phyloP scores from a whole-genome alignment of 306 rosid genomes.

The Rosa multiflora region DNA sequence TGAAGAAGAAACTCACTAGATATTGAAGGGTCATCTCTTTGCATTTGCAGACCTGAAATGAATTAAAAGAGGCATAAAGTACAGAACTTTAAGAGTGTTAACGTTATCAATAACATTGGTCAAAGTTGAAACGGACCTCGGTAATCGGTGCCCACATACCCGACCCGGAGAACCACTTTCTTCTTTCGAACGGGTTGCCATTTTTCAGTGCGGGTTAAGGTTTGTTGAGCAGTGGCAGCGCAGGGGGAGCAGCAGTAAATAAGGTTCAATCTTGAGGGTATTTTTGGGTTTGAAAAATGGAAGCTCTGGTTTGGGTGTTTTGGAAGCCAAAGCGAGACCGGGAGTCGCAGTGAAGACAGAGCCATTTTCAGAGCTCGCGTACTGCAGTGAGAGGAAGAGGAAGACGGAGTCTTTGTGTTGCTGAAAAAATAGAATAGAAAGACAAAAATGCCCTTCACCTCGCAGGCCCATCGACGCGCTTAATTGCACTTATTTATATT shows the following conservation, averaged over 20 bases:
- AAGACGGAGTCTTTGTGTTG: neutral
- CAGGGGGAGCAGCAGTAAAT: conserved; percentile 23
- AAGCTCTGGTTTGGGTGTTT: conserved; percentile 13
- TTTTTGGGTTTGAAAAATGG: conserved; percentile 8
- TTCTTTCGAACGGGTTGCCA: conserved; percentile 77
- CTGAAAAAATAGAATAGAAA: neutral
- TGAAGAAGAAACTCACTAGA: conserved; percentile 50
- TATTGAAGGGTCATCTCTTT: conserved; percentile 52
- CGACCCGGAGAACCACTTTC: conserved; percentile 80
- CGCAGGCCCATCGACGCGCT: neutral
- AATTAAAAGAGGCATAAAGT: neutral
- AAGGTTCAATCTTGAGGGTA: conserved; percentile 26
- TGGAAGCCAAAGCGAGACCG: conserved; percentile 33
- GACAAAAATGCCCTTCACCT: neutral
- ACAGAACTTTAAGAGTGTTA: neutral
- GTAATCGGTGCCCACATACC: conserved; percentile 80
- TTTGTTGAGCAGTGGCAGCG: neutral
- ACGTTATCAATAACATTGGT: neutral
- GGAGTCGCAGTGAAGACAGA: conserved; percentile 41
- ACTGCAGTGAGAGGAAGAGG: neutral
- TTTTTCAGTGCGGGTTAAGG: conserved; percentile 19
- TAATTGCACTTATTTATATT: no score
- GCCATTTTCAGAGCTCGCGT: conserved; percentile 34
- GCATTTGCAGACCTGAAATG: conserved; percentile 76
- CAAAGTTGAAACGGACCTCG: conserved; percentile 50